Conservation (phyloP, 306 rosid genomes). For the Calophaca sinica region DNA sequence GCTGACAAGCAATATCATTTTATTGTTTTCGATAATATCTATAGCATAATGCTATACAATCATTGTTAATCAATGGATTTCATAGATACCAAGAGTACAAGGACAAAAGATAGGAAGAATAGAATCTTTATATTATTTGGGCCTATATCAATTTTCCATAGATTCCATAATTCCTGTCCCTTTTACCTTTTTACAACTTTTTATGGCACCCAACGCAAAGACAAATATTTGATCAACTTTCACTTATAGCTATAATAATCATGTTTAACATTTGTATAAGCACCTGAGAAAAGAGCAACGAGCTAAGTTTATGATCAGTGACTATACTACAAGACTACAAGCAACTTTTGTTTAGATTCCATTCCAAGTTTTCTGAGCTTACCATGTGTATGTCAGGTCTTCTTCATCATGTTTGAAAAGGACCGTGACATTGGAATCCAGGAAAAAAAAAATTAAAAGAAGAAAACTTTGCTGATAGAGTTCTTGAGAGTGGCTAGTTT, state of each 20-base stretch:
- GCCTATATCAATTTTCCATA: conserved; percentile 38
- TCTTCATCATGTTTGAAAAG: conserved; percentile 46
- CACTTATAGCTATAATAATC: conserved; percentile 37
- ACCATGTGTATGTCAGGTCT: conserved; percentile 45
- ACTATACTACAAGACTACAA: conserved; percentile 18
- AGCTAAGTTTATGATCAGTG: not conserved
- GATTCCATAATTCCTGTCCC: conserved; percentile 48
- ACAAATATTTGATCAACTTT: conserved; percentile 39
- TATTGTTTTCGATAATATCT: conserved; percentile 17
- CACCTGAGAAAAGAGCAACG: conserved; percentile 1
- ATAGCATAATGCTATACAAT: conserved; percentile 35
- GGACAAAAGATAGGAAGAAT: conserved; percentile 33
- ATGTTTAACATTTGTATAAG: conserved; percentile 9
- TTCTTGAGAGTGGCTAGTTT: conserved; percentile 36
- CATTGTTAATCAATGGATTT: conserved; percentile 48
- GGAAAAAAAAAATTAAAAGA: not conserved
- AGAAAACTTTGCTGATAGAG: conserved; percentile 1
- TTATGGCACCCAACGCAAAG: conserved; percentile 36
- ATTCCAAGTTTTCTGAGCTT: conserved; percentile 44
- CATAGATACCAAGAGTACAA: conserved; percentile 33
- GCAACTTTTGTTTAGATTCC: conserved; percentile 43
- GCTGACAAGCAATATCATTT: not conserved
- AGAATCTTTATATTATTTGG: conserved; percentile 40
- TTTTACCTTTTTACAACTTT: conserved; percentile 34
- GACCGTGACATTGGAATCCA: conserved; percentile 37